Conservation (phyloP, 345 rosid genomes). For the Excoecaria agallocha region DNA sequence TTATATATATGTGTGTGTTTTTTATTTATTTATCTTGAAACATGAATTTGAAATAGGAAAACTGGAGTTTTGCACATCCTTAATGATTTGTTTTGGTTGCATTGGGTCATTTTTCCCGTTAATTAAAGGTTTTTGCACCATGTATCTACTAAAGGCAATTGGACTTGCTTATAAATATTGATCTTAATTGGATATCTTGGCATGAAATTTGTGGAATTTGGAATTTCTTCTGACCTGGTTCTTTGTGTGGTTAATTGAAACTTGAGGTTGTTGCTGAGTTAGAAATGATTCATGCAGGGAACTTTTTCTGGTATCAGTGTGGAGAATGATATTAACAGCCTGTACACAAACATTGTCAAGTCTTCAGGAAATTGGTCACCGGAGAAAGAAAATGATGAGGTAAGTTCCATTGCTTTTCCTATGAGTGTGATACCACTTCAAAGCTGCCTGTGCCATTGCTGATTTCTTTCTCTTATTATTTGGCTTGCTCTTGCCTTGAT, state of each 20-base stretch:
- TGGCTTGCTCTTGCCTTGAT: not conserved
- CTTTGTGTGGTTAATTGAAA: not conserved
- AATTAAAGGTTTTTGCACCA: not conserved
- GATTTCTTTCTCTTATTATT: not conserved
- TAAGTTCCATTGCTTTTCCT: slow-evolving; percentile 17
- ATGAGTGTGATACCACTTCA: not conserved
- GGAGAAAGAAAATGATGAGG: slow-evolving; percentile 44
- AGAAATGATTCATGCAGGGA: slow-evolving; percentile 36
- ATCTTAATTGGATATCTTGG: not conserved
- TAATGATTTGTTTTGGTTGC: not conserved
- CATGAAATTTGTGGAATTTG: slow-evolving; percentile 1
- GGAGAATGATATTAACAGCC: slow-evolving; percentile 47
- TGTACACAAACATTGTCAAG: slow-evolving; percentile 49
- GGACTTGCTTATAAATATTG: not conserved
- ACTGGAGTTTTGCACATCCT: not conserved
- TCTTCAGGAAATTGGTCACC: slow-evolving; percentile 42
- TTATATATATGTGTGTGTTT: no score
- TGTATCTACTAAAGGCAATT: not conserved
- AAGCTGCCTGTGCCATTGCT: not conserved
- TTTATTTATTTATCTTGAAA: no score
- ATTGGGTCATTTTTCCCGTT: not conserved
- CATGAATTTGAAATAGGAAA: not conserved
- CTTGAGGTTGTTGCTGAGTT: not conserved
- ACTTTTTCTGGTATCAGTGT: slow-evolving; percentile 21
- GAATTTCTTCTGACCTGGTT: not conserved